Base-by-base conservation (phyloP, 2,329 filamentous ascomycete species). In the Aspergillus hortae region DNA sequence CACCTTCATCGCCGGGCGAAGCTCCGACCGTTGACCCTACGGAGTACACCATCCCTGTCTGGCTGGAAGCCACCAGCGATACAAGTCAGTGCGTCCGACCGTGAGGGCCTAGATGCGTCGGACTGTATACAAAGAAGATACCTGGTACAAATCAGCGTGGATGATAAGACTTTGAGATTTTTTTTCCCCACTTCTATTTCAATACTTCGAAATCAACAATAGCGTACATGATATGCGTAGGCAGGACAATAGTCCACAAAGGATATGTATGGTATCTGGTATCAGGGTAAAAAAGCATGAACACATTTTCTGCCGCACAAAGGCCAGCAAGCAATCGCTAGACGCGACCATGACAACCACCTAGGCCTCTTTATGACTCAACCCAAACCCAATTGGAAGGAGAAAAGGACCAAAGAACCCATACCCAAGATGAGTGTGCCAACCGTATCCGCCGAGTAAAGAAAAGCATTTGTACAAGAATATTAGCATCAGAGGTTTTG, bases 401-500 rank as follows among this genome's bases (percentile, higher is more conserved):
- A 53, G 41, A 54, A 52, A 52, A 56, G 46, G 41, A 45, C 38
- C 36, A 53, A 52, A 44, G 49, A 56, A 51, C 45, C 48, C 58
- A 62, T 58, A 58, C 50, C 41, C 51, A 10, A 12, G 6, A 54
- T 57, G 46, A 59, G 56, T 51, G 54, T 49, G 55, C 56, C 53
- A 51, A 54, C 35, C 43, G 41, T 48, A 50, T 46, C 53, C 53
- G 25, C 48, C 53, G 55, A 60, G 38, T 51, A 49, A 41, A 55
- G 33, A 54, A 57, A 46, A 64, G 57, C 54, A 60, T 61, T 61
- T 67, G 63, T 69, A 68, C 67, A 69, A 57, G 58, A 64, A 60
- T 52, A 66, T 65, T 65, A 66, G 60, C 52, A 54, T 60, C 59
- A 7, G 55, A 43, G 47, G 51, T 51, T 42, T 40, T 17, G 42